phyloP scores from a whole-genome alignment of 306 rosid species.

The Lablab purpureus region DNA sequence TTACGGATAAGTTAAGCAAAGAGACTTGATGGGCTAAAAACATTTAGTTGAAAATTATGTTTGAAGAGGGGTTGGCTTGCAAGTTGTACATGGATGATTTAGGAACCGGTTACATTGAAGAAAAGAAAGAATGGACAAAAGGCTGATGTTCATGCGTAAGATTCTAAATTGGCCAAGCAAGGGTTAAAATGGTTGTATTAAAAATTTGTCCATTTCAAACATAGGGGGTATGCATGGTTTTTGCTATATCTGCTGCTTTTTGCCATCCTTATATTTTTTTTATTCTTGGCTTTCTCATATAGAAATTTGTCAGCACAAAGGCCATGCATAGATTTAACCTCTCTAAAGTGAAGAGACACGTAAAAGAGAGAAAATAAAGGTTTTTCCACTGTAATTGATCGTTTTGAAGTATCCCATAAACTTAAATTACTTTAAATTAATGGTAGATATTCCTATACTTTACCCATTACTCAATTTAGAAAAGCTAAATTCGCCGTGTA shows the following conservation, averaged over 20 bases:
- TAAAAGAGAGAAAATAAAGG: neutral
- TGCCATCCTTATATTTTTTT: constrained; percentile 16
- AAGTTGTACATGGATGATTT: constrained; percentile 6
- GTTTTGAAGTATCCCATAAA: neutral
- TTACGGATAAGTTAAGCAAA: neutral
- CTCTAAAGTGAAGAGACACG: neutral
- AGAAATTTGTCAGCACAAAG: neutral
- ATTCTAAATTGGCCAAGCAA: neutral
- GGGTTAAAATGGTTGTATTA: neutral
- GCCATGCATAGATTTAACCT: neutral
- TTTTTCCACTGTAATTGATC: neutral
- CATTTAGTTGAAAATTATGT: neutral
- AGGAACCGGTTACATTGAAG: neutral
- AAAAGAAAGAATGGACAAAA: neutral
- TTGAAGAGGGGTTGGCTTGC: neutral
- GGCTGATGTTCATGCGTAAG: neutral
- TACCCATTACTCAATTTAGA: neutral
- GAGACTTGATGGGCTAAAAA: neutral
- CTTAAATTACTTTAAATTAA: neutral
- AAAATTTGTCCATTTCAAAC: neutral
- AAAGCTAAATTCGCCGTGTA: neutral
- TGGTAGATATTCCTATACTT: neutral
- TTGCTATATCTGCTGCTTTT: neutral
- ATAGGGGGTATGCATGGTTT: neutral
- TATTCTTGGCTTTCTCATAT: neutral